phyloP scores from a whole-genome alignment of 192 early-diverging fungal genomes.

The Linderina pennispora region DNA sequence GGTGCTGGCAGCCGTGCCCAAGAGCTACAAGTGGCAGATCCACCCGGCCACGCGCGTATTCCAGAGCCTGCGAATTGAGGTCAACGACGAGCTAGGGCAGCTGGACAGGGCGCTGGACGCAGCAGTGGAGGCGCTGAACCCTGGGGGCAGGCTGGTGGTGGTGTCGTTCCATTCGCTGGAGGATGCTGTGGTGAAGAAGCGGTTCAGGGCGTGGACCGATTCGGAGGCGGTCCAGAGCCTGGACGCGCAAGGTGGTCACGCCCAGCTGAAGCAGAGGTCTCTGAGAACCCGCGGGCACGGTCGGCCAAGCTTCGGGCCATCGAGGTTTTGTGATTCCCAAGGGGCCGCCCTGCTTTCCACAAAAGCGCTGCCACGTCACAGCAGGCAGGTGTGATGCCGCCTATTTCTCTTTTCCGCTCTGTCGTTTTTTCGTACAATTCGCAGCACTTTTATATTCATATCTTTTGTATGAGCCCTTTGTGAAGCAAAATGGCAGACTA shows the following conservation, averaged over 20 bases:
- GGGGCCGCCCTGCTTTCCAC: no score
- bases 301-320: slow-evolving; percentile 48
- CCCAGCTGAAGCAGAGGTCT: slow-evolving; percentile 49
- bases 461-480: slow-evolving; percentile 1
- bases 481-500: slow-evolving; percentile 17
- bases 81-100: slow-evolving; percentile 67
- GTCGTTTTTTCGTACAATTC: background rate
- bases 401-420: no score
- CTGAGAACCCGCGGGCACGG: slow-evolving; percentile 52
- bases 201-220: slow-evolving; percentile 36
- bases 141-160: slow-evolving; percentile 50
- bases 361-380: slow-evolving; percentile 13
- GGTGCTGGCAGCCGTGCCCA: slow-evolving; percentile 48
- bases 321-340: no score
- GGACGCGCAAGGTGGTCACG: background rate
- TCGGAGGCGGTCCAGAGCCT: background rate
- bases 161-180: slow-evolving; percentile 74
- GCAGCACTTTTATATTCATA: background rate
- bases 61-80: slow-evolving; percentile 59
- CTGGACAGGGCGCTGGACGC: slow-evolving; percentile 48
- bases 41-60: slow-evolving; percentile 53
- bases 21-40: slow-evolving; percentile 28
- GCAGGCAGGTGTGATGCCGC: no score
- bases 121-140: slow-evolving; percentile 48
- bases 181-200: slow-evolving; percentile 64